Evolutionary conservation across 2,329 filamentous ascomycete genomes (phyloP).

Genomic region (Trichoderma sp.): DNA sequence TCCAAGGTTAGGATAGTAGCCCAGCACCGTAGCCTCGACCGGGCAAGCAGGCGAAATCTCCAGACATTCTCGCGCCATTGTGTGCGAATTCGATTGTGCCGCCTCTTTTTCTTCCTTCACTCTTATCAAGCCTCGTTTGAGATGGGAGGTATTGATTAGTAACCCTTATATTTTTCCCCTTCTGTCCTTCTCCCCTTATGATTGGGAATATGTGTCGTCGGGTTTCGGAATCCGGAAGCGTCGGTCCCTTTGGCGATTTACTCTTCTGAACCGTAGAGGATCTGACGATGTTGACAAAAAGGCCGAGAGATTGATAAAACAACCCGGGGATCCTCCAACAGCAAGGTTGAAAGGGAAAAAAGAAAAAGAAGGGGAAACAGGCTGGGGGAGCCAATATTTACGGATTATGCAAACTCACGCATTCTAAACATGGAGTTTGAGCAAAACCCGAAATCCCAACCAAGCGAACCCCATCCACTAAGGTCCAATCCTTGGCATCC

Average conservation of each 20-base stretch:
- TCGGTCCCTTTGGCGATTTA: not conserved
- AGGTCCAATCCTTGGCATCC: not conserved
- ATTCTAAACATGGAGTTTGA: conserved; percentile 5
- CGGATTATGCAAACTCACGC: not conserved
- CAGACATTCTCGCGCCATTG: conserved; percentile 28
- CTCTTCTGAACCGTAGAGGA: not conserved
- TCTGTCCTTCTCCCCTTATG: not conserved
- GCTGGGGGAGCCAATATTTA: not conserved
- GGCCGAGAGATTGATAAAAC: not conserved
- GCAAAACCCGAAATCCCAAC: conserved; percentile 12
- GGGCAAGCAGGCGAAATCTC: conserved; percentile 48
- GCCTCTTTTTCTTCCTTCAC: not conserved
- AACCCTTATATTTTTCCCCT: not conserved
- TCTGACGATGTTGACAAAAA: not conserved
- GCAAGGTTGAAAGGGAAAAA: not conserved
- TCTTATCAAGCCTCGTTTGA: not conserved
- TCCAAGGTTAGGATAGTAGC: conserved; percentile 58
- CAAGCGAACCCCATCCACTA: not conserved
- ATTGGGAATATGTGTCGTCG: not conserved
- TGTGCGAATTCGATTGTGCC: not conserved
- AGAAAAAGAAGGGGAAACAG: not conserved
- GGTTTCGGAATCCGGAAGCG: conserved; percentile 13
- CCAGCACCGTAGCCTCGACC: conserved; percentile 54
- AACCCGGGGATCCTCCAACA: not conserved
- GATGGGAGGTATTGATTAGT: not conserved